phyloP scores from a whole-genome alignment of 441 rosid genomes.

The Hura crepitans region DNA sequence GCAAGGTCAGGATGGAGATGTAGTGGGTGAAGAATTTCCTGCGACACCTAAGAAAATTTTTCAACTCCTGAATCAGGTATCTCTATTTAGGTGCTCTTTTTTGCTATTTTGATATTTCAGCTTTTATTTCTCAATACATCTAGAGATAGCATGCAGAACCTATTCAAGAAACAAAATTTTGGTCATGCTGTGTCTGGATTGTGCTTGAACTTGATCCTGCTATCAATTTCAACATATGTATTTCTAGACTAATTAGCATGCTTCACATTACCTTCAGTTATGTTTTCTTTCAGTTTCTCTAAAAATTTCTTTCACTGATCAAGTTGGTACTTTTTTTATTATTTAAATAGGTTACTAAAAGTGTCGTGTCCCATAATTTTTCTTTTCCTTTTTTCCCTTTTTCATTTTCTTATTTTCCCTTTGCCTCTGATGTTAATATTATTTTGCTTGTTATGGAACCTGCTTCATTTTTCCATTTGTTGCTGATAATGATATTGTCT shows the following conservation, averaged over 20 bases:
- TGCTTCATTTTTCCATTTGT: background rate
- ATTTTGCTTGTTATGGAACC: background rate
- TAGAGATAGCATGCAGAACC: background rate
- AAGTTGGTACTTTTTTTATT: background rate
- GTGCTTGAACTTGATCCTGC: background rate
- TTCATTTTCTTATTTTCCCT: background rate
- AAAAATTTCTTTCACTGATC: background rate
- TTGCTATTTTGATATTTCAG: background rate
- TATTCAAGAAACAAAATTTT: background rate
- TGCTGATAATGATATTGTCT: slow-evolving; percentile 8
- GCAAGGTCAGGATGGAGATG: slow-evolving; percentile 78
- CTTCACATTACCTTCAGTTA: background rate
- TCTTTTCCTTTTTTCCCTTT: background rate
- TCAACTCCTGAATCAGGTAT: slow-evolving; percentile 82
- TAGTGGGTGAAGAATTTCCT: slow-evolving; percentile 70
- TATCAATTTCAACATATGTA: background rate
- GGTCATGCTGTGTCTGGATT: background rate
- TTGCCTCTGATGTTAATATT: background rate
- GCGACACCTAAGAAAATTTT: slow-evolving; percentile 72
- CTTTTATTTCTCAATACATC: background rate
- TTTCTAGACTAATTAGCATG: background rate
- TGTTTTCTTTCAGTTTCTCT: background rate
- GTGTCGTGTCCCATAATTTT: background rate
- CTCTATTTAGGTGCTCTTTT: background rate
- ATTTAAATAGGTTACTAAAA: background rate